These are phyloP conservation scores for Phytophthora europaea DNA, from an alignment of 352 stramenopile genomes.

Conservation along the genomic window DNA sequence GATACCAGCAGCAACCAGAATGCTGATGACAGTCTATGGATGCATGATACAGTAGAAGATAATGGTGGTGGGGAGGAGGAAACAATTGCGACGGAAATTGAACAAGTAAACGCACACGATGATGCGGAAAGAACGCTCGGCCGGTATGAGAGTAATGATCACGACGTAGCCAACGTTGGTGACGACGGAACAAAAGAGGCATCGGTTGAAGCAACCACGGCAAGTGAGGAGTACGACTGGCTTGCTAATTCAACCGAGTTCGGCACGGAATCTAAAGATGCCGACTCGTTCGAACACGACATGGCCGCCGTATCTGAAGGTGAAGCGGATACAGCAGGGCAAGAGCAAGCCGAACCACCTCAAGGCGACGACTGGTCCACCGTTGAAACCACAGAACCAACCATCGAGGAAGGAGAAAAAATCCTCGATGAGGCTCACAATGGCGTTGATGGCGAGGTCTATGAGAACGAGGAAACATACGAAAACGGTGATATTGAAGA, in stretches of 20 bases:
- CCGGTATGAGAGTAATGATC: not conserved
- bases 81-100: not conserved
- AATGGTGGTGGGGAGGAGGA: not conserved
- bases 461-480: slow-evolving; percentile 19
- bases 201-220: not conserved
- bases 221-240: slow-evolving; percentile 27
- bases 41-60: not conserved
- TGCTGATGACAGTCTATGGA: slow-evolving; percentile 1
- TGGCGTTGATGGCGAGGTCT: not conserved
- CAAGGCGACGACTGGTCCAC: slow-evolving; percentile 20
- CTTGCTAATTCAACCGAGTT: slow-evolving; percentile 24
- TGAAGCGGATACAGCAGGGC: slow-evolving; percentile 15
- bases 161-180: not conserved
- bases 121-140: slow-evolving; percentile 2
- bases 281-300: slow-evolving; percentile 31
- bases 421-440: slow-evolving; percentile 5
- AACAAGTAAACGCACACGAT: not conserved
- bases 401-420: slow-evolving; percentile 22
- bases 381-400: not conserved
- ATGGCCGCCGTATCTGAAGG: slow-evolving; percentile 30
- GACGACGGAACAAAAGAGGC: slow-evolving; percentile 3
- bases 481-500: slow-evolving; percentile 20
- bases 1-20: slow-evolving; percentile 9
- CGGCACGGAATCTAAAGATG: not conserved
- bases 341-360: slow-evolving; percentile 3